Conservation (phyloP, 2,329 filamentous ascomycete species). For the Talaromyces verruculosus region DNA sequence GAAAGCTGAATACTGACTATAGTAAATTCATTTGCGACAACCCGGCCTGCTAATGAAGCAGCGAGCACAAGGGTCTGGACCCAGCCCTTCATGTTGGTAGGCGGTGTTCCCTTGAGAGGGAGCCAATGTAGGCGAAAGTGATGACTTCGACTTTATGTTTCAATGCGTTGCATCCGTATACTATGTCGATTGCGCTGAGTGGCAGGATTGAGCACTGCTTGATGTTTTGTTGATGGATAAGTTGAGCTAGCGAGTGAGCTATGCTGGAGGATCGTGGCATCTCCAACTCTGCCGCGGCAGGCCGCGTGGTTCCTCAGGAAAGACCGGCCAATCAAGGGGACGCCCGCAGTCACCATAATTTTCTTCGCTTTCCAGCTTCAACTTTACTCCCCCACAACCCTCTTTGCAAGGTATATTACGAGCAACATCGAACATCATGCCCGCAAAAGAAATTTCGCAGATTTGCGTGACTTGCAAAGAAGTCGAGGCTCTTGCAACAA, state of each 20-base stretch:
- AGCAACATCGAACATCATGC: slow-evolving; percentile 27
- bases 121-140: not conserved
- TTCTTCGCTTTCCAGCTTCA: not conserved
- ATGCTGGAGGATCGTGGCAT: slow-evolving; percentile 15
- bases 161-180: not conserved
- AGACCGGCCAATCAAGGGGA: slow-evolving; percentile 11
- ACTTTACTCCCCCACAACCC: not conserved
- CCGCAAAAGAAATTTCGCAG: slow-evolving; percentile 30
- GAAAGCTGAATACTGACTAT: slow-evolving; percentile 37
- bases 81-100: slow-evolving; percentile 43
- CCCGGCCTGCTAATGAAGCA: slow-evolving; percentile 39
- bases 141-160: not conserved
- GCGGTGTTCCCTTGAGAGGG: slow-evolving; percentile 16
- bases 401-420: not conserved
- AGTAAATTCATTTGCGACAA: slow-evolving; percentile 48
- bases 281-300: slow-evolving; percentile 18
- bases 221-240: slow-evolving; percentile 8
- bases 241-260: slow-evolving; percentile 14
- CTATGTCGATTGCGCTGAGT: not conserved
- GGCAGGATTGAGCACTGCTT: not conserved
- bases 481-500: slow-evolving; percentile 51
- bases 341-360: slow-evolving; percentile 19
- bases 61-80: slow-evolving; percentile 38
- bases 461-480: slow-evolving; percentile 60
- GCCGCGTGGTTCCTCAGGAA: slow-evolving; percentile 10